These are phyloP conservation scores for Venturia asperata DNA, from an alignment of 2,329 filamentous ascomycete genomes.

Conservation along the genomic window DNA sequence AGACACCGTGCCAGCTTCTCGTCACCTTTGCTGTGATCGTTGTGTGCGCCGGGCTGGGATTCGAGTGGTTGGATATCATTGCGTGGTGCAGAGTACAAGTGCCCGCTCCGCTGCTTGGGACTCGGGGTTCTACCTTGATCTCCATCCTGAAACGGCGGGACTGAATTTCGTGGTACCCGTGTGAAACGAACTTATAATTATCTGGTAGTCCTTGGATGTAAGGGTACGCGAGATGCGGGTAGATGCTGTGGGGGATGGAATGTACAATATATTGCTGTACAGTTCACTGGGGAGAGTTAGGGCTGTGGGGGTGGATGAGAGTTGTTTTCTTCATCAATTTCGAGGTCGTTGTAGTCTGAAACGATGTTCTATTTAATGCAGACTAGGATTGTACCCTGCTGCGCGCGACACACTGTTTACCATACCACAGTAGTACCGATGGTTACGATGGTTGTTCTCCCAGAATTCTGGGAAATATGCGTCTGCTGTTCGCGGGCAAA, in stretches of 20 bases:
- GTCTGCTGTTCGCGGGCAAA: neutral
- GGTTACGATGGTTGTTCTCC: neutral
- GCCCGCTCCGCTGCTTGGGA: neutral
- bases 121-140: neutral
- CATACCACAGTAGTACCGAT: too few relatives aligned
- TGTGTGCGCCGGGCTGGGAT: slow-evolving; percentile 5
- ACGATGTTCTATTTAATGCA: neutral
- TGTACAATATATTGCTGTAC: neutral
- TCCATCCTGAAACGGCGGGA: neutral
- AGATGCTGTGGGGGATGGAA: neutral
- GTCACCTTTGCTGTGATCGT: neutral
- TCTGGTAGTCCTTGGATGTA: neutral
- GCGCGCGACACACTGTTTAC: too few relatives aligned
- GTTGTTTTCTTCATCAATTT: slow-evolving; percentile 11
- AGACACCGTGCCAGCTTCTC: neutral
- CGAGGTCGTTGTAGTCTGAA: neutral
- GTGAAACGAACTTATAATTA: neutral
- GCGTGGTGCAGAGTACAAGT: neutral
- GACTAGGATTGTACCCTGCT: neutral
- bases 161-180: neutral
- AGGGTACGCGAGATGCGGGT: slow-evolving; percentile 3
- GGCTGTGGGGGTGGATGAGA: neutral
- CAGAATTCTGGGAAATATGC: neutral
- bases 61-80: neutral
- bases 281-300: neutral